A percentile compares a stretch with the other conserved stretches of the same genome.
phyloP scores from a whole-genome alignment of 179 eudicot species.

The Actinidia chinensis region DNA sequence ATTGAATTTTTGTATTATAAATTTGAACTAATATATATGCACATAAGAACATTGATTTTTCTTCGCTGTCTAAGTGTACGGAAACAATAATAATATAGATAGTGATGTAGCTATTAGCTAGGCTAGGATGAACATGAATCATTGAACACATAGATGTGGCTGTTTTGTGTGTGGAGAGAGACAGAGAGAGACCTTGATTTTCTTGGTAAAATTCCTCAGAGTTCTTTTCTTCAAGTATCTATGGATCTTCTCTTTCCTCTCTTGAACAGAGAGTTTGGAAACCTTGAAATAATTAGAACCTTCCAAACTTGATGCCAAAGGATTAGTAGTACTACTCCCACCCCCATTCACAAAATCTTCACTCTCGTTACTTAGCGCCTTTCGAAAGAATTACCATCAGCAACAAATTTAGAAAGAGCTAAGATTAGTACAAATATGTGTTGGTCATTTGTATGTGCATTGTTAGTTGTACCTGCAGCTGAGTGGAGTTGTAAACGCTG shows the following conservation, averaged over 20 bases:
- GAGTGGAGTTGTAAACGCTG: constrained; percentile 43
- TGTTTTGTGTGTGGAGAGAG: neutral
- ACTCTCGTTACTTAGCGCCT: constrained; percentile 75
- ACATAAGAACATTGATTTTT: neutral
- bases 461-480: constrained; percentile 80
- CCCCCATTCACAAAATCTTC: constrained; percentile 58
- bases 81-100: no score
- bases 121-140: no score
- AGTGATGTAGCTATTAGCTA: no score
- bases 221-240: constrained; percentile 90
- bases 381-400: neutral
- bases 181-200: constrained; percentile 67
- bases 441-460: no score
- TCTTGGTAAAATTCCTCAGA: constrained; percentile 95
- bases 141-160: no score
- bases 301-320: constrained; percentile 62
- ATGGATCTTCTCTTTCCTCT: constrained; percentile 82
- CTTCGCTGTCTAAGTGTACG: no score
- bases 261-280: constrained; percentile 71
- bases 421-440: no score
- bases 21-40: neutral
- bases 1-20: neutral
- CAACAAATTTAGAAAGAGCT: neutral
- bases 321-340: constrained; percentile 48
- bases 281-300: constrained; percentile 63